Evolutionary conservation across 2,329 filamentous ascomycete genomes (phyloP), one percentile per base, ranked within the genome.

Genomic region (Cryphonectria parasitica): DNA sequence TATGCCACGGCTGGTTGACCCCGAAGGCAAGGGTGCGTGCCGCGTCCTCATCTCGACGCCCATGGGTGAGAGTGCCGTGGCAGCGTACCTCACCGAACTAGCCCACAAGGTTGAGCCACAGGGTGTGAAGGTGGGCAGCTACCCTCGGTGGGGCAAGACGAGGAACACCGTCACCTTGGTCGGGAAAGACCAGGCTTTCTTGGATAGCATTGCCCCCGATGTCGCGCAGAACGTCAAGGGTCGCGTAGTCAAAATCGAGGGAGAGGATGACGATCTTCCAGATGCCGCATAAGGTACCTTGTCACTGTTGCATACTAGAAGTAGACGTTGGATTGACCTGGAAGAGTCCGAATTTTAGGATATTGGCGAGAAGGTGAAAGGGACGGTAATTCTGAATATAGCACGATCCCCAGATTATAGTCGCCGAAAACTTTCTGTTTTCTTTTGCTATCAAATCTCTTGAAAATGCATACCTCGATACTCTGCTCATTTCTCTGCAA

Each of bases 101-200:
- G 93, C 95, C 5, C 87, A 84, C 39, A 89, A 89, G 79, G 92
- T 95, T 31, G 91, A 90, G 78, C 83, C 89, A 0, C 89, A 88
- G 77, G 94, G 94, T 3, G 87, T 98, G 77, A 98, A 98, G 83
- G 94, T 98, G 22, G 96, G 96, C 63, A 97, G 93, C 80, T 98
- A 99, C 81, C 96, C 96, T 49, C 86, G 94, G 69, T 98, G 95
- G 94, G 93, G 92, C 6, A 95, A 93, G 85, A 89, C 89, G 77
- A 86, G 86, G 73, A 98, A 98, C 80, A 96, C 94, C 0, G 94
- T 98, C 64, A 98, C 95, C 15, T 84, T 99, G 67, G 95, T 98
- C 28, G 89, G 89, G 75, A 84, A 82, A 85, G 92, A 98, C 78
- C 84, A 87, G 74, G 90, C 88, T 34, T 95, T 89, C 75, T 87